These are phyloP conservation scores for Pichia sp. DNA, from an alignment of 1,139 yeast genomes.

Conservation along the genomic window DNA sequence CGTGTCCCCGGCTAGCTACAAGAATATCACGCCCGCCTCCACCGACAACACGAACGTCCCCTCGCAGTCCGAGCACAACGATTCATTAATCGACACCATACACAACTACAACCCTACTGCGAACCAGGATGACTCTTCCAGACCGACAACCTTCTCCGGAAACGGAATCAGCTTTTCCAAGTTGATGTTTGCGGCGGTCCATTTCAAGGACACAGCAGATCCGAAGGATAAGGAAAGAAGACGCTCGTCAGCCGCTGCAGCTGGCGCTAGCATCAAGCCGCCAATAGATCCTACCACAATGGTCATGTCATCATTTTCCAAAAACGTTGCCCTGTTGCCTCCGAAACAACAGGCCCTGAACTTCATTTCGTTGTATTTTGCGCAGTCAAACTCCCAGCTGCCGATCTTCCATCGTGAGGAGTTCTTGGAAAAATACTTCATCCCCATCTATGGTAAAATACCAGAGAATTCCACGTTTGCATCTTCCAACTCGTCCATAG, in stretches of 20 bases:
- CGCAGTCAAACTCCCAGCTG: slow-evolving; percentile 75
- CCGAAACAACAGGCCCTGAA: slow-evolving; percentile 66
- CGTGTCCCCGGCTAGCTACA: background rate
- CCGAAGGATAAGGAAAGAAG: slow-evolving; percentile 13
- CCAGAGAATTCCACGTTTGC: slow-evolving; percentile 56
- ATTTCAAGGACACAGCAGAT: slow-evolving; percentile 38
- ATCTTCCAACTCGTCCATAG: slow-evolving; percentile 53
- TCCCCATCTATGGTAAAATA: slow-evolving; percentile 72
- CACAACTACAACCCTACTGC: slow-evolving; percentile 1
- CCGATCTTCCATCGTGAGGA: slow-evolving; percentile 81
- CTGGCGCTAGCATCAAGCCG: slow-evolving; percentile 9
- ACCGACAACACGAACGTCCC: background rate
- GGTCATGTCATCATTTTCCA: slow-evolving; percentile 14
- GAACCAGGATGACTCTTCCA: slow-evolving; percentile 2
- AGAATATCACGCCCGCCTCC: background rate
- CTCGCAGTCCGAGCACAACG: background rate
- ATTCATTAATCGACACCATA: slow-evolving; percentile 4
- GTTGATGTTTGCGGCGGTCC: slow-evolving; percentile 71
- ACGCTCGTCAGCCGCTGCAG: background rate
- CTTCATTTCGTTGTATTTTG: slow-evolving; percentile 63
- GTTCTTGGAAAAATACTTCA: slow-evolving; percentile 60
- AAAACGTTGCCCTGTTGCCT: slow-evolving; percentile 43
- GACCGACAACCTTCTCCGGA: slow-evolving; percentile 13
- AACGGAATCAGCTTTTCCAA: slow-evolving; percentile 59
- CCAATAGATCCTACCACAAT: slow-evolving; percentile 31